Conservation (phyloP, 495 filamentous ascomycete species). For the Penicillium psychrofluorescens region DNA sequence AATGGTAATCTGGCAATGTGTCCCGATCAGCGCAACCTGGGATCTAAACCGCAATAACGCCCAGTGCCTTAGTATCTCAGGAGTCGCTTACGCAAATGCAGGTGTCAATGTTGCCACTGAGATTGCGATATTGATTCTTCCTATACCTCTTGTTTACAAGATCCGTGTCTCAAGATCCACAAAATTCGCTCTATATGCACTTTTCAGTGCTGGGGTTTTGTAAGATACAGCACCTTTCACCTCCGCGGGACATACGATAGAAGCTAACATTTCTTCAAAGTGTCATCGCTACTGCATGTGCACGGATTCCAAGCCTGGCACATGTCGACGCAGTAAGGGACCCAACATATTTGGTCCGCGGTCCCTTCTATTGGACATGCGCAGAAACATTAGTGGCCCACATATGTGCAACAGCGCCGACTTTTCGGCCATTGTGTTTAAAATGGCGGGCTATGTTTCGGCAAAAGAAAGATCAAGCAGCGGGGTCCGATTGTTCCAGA, state of each 20-base stretch:
- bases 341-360: slow-evolving; percentile 2
- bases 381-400: slow-evolving; percentile 7
- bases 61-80: slow-evolving; percentile 3
- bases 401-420: slow-evolving; percentile 6
- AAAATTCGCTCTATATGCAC: slow-evolving; percentile 3
- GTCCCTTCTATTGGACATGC: slow-evolving; percentile 6
- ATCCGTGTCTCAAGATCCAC: slow-evolving; percentile 1
- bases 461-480: too few species aligned
- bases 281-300: slow-evolving; percentile 7
- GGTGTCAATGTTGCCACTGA: slow-evolving; percentile 8
- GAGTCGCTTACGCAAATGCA: slow-evolving; percentile 9
- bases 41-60: slow-evolving; percentile 1
- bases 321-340: slow-evolving; percentile 3
- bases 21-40: slow-evolving; percentile 6
- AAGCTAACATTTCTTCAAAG: neutral
- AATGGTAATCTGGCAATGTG: slow-evolving; percentile 9
- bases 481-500: too few species aligned
- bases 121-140: slow-evolving; percentile 4
- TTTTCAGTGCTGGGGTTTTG: slow-evolving; percentile 7
- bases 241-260: neutral
- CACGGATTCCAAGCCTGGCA: slow-evolving; percentile 5
- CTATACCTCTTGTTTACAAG: slow-evolving; percentile 4
- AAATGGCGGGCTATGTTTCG: neutral
- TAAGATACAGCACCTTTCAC: neutral
- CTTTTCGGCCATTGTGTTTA: slow-evolving; percentile 7